Conservation (phyloP, 257 asterid species). For the Solanum medicagineum region DNA sequence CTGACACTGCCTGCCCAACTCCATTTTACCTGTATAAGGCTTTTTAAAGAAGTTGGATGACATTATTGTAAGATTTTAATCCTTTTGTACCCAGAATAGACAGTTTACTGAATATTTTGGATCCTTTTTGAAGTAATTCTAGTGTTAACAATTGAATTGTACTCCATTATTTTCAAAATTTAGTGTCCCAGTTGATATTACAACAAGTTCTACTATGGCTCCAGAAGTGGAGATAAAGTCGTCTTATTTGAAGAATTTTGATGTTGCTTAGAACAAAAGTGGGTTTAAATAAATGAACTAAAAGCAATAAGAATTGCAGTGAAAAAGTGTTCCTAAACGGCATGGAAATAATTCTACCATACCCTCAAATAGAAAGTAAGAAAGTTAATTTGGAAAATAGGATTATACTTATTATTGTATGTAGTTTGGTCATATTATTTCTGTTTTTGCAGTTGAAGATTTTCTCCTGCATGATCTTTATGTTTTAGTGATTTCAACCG, state of each 20-base stretch:
- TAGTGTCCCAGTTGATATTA: neutral
- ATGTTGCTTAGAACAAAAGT: neutral
- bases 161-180: neutral
- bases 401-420: neutral
- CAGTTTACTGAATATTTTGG: neutral
- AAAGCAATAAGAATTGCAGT: neutral
- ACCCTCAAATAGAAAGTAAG: neutral
- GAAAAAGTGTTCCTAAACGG: neutral
- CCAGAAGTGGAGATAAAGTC: neutral
- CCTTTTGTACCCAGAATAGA: neutral
- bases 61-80: neutral
- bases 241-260: neutral
- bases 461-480: slow-evolving; percentile 54
- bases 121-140: neutral
- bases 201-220: neutral
- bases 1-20: neutral
- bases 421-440: neutral
- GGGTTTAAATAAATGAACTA: neutral
- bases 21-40: neutral
- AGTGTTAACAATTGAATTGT: neutral
- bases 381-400: neutral
- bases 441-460: slow-evolving; percentile 48
- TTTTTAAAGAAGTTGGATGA: neutral
- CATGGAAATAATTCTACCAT: neutral
- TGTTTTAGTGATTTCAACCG: slow-evolving; percentile 38